A percentile compares a stretch with the other conserved stretches of the same genome.
These are phyloP conservation scores for Arthrobotrys entomopaga DNA, from an alignment of 2,329 filamentous ascomycete genomes.

Conservation along the genomic window DNA sequence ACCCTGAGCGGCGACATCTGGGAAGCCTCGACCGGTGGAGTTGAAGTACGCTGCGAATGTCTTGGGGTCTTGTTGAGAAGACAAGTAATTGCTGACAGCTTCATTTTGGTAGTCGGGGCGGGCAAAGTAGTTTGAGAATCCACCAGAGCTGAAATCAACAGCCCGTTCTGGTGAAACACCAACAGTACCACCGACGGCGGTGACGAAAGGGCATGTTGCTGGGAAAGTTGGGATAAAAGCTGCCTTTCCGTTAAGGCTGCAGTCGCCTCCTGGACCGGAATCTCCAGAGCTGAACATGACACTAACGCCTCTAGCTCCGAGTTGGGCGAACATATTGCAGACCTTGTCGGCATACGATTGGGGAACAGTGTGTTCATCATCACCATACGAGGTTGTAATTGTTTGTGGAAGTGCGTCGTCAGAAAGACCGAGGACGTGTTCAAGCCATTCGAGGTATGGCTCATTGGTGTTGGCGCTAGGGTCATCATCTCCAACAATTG, in stretches of 20 bases:
- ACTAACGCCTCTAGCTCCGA: constrained; percentile 74
- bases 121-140: constrained; percentile 67
- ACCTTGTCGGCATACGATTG: constrained; percentile 70
- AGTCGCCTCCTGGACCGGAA: constrained; percentile 68
- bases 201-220: constrained; percentile 74
- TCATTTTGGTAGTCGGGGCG: constrained; percentile 65
- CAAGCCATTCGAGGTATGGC: constrained; percentile 73
- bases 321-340: constrained; percentile 72
- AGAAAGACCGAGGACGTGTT: constrained; percentile 67
- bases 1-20: constrained; percentile 72
- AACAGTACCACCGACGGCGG: constrained; percentile 71
- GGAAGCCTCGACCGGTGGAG: constrained; percentile 67
- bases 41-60: constrained; percentile 66
- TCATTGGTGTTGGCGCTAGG: constrained; percentile 70
- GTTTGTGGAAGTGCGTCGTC: constrained; percentile 69
- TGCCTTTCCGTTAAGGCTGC: constrained; percentile 70
- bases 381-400: constrained; percentile 74
- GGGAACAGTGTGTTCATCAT: constrained; percentile 74
- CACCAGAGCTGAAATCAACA: constrained; percentile 64
- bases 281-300: constrained; percentile 73
- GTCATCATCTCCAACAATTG: constrained; percentile 63
- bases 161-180: constrained; percentile 66
- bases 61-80: constrained; percentile 55
- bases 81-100: constrained; percentile 65
- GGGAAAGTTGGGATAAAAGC: constrained; percentile 72